Evolutionary conservation across 208 protist species (phyloP), one percentile per base, ranked within the genome.

Genomic region (Trypanosomatidae sp.): DNA sequence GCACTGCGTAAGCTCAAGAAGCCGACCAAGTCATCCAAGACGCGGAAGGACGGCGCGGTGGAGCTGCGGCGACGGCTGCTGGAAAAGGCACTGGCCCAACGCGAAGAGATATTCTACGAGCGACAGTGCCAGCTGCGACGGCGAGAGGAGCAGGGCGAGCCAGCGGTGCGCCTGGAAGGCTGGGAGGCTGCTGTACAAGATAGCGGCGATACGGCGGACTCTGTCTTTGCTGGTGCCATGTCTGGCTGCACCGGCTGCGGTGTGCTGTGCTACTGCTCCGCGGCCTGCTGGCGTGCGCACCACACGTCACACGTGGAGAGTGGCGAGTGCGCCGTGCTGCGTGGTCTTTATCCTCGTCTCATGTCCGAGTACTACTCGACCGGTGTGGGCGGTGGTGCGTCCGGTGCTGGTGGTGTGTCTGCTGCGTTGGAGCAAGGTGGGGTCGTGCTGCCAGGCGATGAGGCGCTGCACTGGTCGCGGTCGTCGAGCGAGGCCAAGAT

Each of bases 241-340:
- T 82, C 76, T 73, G 86, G 88, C 52, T 93, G 88, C 68, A 39
- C 67, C 33, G 76, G 85, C 50, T 93, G 88, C 50, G 85, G 88
- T 7, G 83, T 93, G 22, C 59, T 87, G 43, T 78, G 80, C 56
- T 93, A 86, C 83, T 93, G 88, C 78, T 89, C 85, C 22, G 53
- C 70, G 36, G 9, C 41, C 3, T 93, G 88, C 68, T 89, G 80
- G 85, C 62, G 44, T 12, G 77, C 72, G 13, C 69, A 80, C 50
- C 78, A 81, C 52, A 28, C 30, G 6, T 56, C 68, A 59, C 88
- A 93, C 64, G 69, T 68, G 46, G 49, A 50, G 3, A 82, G 77
- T 10, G 85, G 88, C 64, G 85, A 86, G 69, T 93, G 88, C 49
- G 68, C 67, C 19, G 73, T 84, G n/a, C 79, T 90, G 28, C 85